Evolutionary conservation across 2,329 filamentous ascomycete species (phyloP).

Genomic region (Venturia aucupariae): DNA sequence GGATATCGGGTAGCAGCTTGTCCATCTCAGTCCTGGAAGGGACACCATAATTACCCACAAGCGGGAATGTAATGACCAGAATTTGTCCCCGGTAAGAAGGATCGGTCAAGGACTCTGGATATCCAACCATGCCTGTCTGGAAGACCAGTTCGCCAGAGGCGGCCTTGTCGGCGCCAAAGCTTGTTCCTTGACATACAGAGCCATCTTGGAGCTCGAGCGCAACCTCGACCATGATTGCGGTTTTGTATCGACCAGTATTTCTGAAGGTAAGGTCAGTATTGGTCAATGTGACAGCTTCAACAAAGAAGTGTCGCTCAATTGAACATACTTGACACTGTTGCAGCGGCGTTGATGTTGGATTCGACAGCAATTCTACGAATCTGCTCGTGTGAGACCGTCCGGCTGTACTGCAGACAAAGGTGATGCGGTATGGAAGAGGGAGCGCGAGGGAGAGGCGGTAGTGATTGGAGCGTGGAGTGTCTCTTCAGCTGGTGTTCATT

Average conservation of each 20-base stretch:
- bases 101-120: constrained; percentile 86
- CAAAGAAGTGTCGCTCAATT: background rate
- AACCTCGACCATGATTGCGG: constrained; percentile 30
- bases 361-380: background rate
- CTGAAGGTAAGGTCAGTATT: background rate
- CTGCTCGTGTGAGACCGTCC: background rate
- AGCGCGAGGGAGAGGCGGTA: background rate
- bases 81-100: constrained; percentile 89
- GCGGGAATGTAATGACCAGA: constrained; percentile 88
- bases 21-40: constrained; percentile 69
- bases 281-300: background rate
- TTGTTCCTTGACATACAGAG: constrained; percentile 83
- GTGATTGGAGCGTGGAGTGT: background rate
- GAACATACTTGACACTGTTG: background rate
- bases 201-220: constrained; percentile 91
- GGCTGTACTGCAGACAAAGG: background rate
- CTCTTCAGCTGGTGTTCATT: background rate
- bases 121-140: constrained; percentile 98
- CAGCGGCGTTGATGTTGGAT: background rate
- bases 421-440: background rate
- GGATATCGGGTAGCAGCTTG: constrained; percentile 75
- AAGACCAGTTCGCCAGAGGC: constrained; percentile 96
- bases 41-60: constrained; percentile 96
- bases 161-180: constrained; percentile 92
- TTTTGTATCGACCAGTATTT: background rate